These are phyloP conservation scores for Umbelopsis ramanniana DNA, from an alignment of 192 early-diverging fungal genomes.

Conservation along the genomic window DNA sequence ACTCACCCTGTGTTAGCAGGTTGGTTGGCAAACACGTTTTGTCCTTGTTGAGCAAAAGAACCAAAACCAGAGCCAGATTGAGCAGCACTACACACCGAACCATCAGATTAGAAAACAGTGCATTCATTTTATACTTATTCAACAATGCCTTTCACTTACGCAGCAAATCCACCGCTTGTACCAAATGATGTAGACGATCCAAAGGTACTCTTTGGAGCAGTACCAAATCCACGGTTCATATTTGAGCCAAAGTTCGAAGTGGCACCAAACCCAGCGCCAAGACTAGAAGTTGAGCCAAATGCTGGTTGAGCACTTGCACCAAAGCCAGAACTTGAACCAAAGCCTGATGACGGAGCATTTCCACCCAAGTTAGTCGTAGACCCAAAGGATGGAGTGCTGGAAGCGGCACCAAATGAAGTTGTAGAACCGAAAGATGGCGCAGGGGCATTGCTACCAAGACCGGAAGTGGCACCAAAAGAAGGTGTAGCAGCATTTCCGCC, in stretches of 20 bases:
- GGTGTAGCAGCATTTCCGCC: conserved; percentile 12
- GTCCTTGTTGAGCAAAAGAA: conserved; percentile 7
- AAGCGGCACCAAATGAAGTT: conserved; percentile 19
- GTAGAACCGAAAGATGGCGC: conserved; percentile 30
- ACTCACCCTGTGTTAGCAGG: neutral
- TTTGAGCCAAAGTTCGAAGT: neutral
- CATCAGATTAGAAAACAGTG: no score
- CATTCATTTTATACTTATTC: no score
- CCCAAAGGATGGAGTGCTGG: conserved; percentile 15
- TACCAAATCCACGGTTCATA: neutral
- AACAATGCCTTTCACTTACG: neutral
- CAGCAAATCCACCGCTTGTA: neutral
- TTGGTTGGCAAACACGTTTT: neutral
- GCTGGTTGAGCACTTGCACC: neutral
- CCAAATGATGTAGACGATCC: conserved; percentile 20
- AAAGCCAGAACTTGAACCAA: conserved; percentile 4
- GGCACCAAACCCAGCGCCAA: neutral
- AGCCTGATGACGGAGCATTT: neutral
- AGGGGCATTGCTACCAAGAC: neutral
- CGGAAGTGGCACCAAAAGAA: conserved; percentile 26
- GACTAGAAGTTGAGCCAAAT: neutral
- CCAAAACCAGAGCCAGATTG: conserved; percentile 1
- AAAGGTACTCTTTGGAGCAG: conserved; percentile 3
- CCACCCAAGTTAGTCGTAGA: conserved; percentile 10
- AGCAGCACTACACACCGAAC: neutral